Percentiles rank a stretch among this genome's conserved stretches.
Conservation (phyloP, 495 filamentous ascomycete genomes). For the Neurospora africana region DNA sequence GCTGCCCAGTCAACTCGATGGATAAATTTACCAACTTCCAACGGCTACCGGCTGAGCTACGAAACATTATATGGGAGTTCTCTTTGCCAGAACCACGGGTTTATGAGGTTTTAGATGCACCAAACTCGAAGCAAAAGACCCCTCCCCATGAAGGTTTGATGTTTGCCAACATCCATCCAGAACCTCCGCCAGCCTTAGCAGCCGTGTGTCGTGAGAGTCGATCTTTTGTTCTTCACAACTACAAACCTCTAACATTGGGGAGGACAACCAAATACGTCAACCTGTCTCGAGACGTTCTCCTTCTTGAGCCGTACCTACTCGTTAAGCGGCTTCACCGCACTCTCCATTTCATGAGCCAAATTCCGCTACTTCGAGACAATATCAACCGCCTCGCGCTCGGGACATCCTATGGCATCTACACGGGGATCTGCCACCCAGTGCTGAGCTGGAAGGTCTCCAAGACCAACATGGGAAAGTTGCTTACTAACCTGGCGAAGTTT, state of each 20-base stretch:
- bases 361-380: slow-evolving; percentile 33
- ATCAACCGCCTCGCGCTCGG: slow-evolving; percentile 34
- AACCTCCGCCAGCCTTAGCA: slow-evolving; percentile 35
- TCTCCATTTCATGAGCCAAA: slow-evolving; percentile 38
- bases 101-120: slow-evolving; percentile 39
- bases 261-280: slow-evolving; percentile 37
- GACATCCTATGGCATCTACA: slow-evolving; percentile 37
- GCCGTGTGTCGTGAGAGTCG: slow-evolving; percentile 38
- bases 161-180: slow-evolving; percentile 39
- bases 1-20: slow-evolving; percentile 12
- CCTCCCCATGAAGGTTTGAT: slow-evolving; percentile 32
- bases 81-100: slow-evolving; percentile 36
- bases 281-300: slow-evolving; percentile 34
- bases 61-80: slow-evolving; percentile 35
- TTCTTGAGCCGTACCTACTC: slow-evolving; percentile 40
- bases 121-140: slow-evolving; percentile 29
- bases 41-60: slow-evolving; percentile 26
- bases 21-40: slow-evolving; percentile 19
- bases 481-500: slow-evolving; percentile 33
- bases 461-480: slow-evolving; percentile 37
- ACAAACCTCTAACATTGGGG: slow-evolving; percentile 36
- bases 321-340: slow-evolving; percentile 38
- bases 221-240: slow-evolving; percentile 36
- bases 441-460: slow-evolving; percentile 38
- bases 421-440: slow-evolving; percentile 35